phyloP scores from a whole-genome alignment of 306 rosid genomes.

The Ammopiptanthus mongolicus region DNA sequence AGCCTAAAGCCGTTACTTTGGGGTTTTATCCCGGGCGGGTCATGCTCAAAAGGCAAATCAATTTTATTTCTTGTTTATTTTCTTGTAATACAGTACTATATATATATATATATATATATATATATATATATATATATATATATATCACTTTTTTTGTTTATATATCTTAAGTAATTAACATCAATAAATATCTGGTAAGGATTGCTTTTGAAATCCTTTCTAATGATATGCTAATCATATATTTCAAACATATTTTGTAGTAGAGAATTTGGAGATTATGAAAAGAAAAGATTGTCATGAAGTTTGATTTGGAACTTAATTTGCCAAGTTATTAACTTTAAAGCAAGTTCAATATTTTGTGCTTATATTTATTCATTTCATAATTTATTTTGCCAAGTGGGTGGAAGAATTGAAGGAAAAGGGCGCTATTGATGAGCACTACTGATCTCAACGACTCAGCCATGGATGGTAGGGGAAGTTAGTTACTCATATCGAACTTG shows the following conservation, averaged over 20 bases:
- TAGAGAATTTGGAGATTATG: background rate
- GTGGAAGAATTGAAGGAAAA: conserved; percentile 16
- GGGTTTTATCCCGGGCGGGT: no score
- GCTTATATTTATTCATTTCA: background rate
- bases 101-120: no score
- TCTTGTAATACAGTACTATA: background rate
- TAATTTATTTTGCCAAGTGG: background rate
- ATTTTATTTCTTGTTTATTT: background rate
- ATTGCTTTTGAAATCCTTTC: background rate
- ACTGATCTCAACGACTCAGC: conserved; percentile 24
- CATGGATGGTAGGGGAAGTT: conserved; percentile 43
- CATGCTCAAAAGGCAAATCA: background rate
- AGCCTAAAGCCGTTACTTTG: no score
- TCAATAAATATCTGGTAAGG: background rate
- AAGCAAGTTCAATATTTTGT: background rate
- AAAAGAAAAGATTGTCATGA: background rate
- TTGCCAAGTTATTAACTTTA: background rate
- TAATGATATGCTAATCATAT: background rate
- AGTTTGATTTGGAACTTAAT: background rate
- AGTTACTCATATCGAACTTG: conserved; percentile 26
- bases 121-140: no score
- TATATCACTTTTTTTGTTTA: background rate
- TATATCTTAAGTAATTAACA: background rate
- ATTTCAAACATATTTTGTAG: background rate
- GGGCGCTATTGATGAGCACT: background rate